Evolutionary conservation across 2,329 filamentous ascomycete genomes (phyloP), one percentile per base, ranked within the genome.

Genomic region (Trichoderma atrobrunneum): DNA sequence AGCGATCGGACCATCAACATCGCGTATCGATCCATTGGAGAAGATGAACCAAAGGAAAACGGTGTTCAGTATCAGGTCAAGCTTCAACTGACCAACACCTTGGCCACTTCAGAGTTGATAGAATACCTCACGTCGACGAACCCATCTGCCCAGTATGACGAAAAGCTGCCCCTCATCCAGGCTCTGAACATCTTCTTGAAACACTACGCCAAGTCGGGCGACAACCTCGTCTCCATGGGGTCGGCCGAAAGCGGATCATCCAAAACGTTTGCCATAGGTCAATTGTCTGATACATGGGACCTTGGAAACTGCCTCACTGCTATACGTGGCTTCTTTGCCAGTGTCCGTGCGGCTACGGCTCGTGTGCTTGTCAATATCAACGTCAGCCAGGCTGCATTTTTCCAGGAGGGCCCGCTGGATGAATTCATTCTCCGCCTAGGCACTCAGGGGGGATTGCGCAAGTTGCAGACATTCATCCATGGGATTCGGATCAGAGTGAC

Each of bases 401-500:
- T 81, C 68, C 51, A 77, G 1, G 67, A 72, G 3, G 78, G 76
- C 0, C 72, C 74, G 0, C 75, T 83, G 3, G 60, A 73, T n/a
- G 32, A 72, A 11, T 30, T 78, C 0, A 75, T 79, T 34, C 14
- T 51, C 1, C 54, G 54, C 1, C 67, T 65, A 7, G 59, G 72
- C 5, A 70, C 54, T 14, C 65, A 32, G 7, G 62, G 72, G 28
- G 59, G 74, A 34, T 24, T 64, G 4, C 32, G 16, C 39, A 71
- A 56, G 14, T 73, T 84, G 12, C 78, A 80, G 7, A 75, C 72
- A n/a, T 85, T 86, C 68, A 71, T 86, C 6, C 79, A 80, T 26
- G 72, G 78, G 5, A 70, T 85, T 2, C 79, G 78, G 5, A 74
- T 86, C 7, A 78, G 78, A 54, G 82, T 81, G 0, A 82, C 80